These are phyloP conservation scores for Tolypocladium amazonense DNA, from an alignment of 2,329 filamentous ascomycete species.

Conservation along the genomic window DNA sequence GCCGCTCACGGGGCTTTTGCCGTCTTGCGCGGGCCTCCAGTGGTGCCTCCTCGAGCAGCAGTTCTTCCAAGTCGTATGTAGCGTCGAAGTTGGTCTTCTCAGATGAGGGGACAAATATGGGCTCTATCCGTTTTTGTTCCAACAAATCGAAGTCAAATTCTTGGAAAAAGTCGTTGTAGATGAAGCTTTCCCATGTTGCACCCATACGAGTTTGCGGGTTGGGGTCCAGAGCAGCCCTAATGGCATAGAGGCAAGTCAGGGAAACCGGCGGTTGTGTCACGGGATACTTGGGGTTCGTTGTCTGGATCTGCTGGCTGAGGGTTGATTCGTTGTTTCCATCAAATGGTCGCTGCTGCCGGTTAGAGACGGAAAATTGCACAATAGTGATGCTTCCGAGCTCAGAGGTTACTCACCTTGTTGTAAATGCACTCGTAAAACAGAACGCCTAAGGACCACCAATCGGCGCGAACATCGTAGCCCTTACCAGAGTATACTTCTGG, in stretches of 20 bases:
- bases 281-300: constrained; percentile 77
- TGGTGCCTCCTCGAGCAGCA: constrained; percentile 87
- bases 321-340: constrained; percentile 79
- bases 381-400: too few relatives aligned
- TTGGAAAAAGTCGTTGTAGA: constrained; percentile 80
- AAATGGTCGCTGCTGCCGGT: constrained; percentile 63
- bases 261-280: constrained; percentile 86
- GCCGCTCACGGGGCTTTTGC: constrained; percentile 83
- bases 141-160: constrained; percentile 74
- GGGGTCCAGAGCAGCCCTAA: constrained; percentile 71
- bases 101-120: constrained; percentile 84
- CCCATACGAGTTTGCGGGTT: constrained; percentile 76
- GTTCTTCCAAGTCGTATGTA: constrained; percentile 91
- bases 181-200: constrained; percentile 77
- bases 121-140: constrained; percentile 78
- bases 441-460: constrained; percentile 98
- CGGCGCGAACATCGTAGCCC: constrained; percentile 81
- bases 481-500: constrained; percentile 89
- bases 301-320: constrained; percentile 70
- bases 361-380: not conserved
- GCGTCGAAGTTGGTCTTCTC: constrained; percentile 99
- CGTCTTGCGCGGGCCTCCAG: constrained; percentile 84
- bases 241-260: constrained; percentile 78
- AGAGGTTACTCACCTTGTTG: constrained; percentile 63
- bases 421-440: constrained; percentile 99